Evolutionary conservation across 208 protist species (phyloP).

Genomic region (Balamuthia mandrillaris): DNA sequence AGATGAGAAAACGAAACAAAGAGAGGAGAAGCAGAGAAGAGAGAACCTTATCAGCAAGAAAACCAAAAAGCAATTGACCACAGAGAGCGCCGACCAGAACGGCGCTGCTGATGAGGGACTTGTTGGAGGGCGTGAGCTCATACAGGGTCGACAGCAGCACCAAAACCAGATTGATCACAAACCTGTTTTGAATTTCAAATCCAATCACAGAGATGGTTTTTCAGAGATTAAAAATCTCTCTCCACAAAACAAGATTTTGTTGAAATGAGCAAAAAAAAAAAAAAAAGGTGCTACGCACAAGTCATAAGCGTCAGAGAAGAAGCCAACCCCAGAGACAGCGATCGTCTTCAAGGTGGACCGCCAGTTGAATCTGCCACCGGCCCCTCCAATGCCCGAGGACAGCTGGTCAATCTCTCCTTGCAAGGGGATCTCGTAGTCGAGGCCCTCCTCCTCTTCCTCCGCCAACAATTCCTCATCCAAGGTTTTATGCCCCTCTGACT

Average conservation of each 20-base stretch:
- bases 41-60: conserved; percentile 51
- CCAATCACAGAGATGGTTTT: too few species aligned
- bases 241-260: background rate
- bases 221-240: too few species aligned
- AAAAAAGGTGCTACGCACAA: conserved; percentile 26
- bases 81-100: conserved; percentile 46
- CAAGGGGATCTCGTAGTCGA: too few species aligned
- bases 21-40: background rate
- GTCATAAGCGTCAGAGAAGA: conserved; percentile 64
- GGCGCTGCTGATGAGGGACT: background rate
- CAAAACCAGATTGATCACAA: conserved; percentile 55
- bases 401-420: too few species aligned
- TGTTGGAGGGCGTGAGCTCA: background rate
- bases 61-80: conserved; percentile 64
- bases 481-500: too few species aligned
- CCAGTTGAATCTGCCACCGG: too few species aligned
- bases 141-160: background rate
- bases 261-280: background rate
- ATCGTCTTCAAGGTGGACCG: background rate
- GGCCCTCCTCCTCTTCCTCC: too few species aligned
- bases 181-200: background rate
- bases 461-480: too few species aligned
- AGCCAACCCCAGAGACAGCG: conserved; percentile 25
- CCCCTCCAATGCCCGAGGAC: too few species aligned
- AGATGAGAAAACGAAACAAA: background rate